Conservation (phyloP, 2,329 filamentous ascomycete species). For the Claviceps sp. region DNA sequence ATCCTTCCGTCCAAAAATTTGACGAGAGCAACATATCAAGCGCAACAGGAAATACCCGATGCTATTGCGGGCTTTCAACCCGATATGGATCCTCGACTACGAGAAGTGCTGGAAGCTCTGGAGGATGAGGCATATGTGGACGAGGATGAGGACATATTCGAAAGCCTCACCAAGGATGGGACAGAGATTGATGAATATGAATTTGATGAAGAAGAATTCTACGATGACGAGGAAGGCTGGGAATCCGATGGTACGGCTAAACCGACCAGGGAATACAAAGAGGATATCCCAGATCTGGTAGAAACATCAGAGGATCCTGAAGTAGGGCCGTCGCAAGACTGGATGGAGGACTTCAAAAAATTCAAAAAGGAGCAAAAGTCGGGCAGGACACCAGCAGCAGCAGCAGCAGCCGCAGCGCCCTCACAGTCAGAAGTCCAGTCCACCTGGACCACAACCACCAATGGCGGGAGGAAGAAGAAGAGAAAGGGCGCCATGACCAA, state of each 20-base stretch:
- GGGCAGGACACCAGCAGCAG: slow-evolving; percentile 17
- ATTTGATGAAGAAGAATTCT: slow-evolving; percentile 55
- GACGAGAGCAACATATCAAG: slow-evolving; percentile 67
- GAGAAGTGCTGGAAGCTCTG: slow-evolving; percentile 83
- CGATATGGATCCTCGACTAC: slow-evolving; percentile 87
- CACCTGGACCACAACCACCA: slow-evolving; percentile 61
- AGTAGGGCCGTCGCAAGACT: slow-evolving; percentile 59
- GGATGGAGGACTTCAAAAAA: slow-evolving; percentile 85
- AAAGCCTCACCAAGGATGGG: slow-evolving; percentile 53
- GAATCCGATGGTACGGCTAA: slow-evolving; percentile 88
- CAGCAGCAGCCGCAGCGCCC: slow-evolving; percentile 18
- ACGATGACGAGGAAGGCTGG: slow-evolving; percentile 69
- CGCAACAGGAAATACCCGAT: slow-evolving; percentile 87
- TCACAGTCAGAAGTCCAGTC: slow-evolving; percentile 53
- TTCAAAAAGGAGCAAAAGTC: slow-evolving; percentile 73
- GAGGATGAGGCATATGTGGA: slow-evolving; percentile 94
- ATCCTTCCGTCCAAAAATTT: slow-evolving; percentile 71
- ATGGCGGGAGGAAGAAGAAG: slow-evolving; percentile 79
- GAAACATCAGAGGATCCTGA: slow-evolving; percentile 35
- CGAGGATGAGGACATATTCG: slow-evolving; percentile 79
- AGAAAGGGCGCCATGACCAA: slow-evolving; percentile 87
- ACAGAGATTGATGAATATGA: slow-evolving; percentile 66
- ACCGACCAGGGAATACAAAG: slow-evolving; percentile 46
- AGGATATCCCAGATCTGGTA: slow-evolving; percentile 35
- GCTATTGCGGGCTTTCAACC: slow-evolving; percentile 87